phyloP scores from a whole-genome alignment of 2,329 filamentous ascomycete species.

The Cercospora brassicicola region DNA sequence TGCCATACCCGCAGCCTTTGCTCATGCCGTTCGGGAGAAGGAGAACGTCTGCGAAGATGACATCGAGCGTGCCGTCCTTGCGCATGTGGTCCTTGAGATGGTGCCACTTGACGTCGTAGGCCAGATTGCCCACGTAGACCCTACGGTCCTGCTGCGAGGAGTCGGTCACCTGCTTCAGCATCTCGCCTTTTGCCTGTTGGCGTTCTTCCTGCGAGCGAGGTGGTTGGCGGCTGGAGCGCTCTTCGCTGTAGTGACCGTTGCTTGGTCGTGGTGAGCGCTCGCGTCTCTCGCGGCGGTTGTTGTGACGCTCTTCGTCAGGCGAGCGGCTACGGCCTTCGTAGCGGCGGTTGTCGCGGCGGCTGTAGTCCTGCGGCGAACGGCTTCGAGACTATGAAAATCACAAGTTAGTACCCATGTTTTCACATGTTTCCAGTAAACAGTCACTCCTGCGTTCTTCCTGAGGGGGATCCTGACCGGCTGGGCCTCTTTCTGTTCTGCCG shows the following conservation, averaged over 20 bases:
- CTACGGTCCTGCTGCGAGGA: constrained; percentile 97
- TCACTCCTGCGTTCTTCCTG: constrained; percentile 7
- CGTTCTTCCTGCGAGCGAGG: constrained; percentile 78
- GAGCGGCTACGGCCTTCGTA: constrained; percentile 29
- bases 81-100: constrained; percentile 99
- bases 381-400: constrained; percentile 2
- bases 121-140: constrained; percentile 98
- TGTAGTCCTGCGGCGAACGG: constrained; percentile 6
- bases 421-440: neutral
- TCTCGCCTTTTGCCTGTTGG: constrained; percentile 79
- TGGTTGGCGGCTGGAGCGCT: constrained; percentile 39
- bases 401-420: neutral
- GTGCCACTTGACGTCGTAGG: constrained; percentile 99
- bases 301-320: constrained; percentile 28
- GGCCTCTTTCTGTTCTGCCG: too few relatives aligned
- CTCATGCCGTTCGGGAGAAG: constrained; percentile 99
- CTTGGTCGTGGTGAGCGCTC: constrained; percentile 75
- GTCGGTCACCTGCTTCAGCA: constrained; percentile 93
- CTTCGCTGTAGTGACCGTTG: constrained; percentile 64
- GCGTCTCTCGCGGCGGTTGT: constrained; percentile 49
- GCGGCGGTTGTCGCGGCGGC: constrained; percentile 58
- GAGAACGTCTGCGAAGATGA: constrained; percentile 98
- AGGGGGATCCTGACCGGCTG: neutral
- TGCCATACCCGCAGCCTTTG: constrained; percentile 99
- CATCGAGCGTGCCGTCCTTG: constrained; percentile 83